Conservation (phyloP, 2,329 filamentous ascomycete species). For the Penicillium occitanis region DNA sequence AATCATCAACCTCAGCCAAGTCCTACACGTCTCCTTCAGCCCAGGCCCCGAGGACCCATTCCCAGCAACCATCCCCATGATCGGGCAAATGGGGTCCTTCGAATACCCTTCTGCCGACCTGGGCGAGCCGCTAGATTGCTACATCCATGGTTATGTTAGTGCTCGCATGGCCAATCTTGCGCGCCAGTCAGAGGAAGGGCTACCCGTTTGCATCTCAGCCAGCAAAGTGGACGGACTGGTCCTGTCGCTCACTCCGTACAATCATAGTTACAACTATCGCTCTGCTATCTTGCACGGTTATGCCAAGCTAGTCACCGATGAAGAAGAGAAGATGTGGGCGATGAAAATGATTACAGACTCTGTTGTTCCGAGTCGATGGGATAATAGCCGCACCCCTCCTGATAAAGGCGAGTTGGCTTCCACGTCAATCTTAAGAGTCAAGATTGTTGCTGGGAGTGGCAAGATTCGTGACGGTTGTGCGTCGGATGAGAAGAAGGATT, state of each 20-base stretch:
- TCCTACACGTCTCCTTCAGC: conserved; percentile 79
- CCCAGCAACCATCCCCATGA: conserved; percentile 78
- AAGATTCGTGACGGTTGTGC: conserved; percentile 70
- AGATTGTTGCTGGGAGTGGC: conserved; percentile 68
- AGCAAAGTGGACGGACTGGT: conserved; percentile 78
- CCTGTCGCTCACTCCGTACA: conserved; percentile 74
- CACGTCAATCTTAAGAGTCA: conserved; percentile 70
- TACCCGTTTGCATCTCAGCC: conserved; percentile 71
- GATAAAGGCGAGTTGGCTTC: conserved; percentile 71
- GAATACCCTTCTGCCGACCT: conserved; percentile 59
- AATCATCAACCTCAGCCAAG: conserved; percentile 71
- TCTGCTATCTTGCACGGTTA: conserved; percentile 75
- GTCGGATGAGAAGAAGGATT: conserved; percentile 60
- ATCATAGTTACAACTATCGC: conserved; percentile 84
- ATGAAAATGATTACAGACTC: conserved; percentile 76
- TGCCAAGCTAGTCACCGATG: conserved; percentile 65
- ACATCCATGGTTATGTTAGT: conserved; percentile 82
- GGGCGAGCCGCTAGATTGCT: conserved; percentile 69
- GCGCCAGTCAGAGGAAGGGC: conserved; percentile 49
- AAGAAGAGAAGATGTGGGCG: conserved; percentile 71
- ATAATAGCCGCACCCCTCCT: conserved; percentile 67
- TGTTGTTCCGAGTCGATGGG: conserved; percentile 69
- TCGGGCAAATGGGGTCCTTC: conserved; percentile 77
- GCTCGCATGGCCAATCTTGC: conserved; percentile 72
- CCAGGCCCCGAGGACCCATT: conserved; percentile 63